Base-by-base conservation (phyloP, 2,329 filamentous ascomycete genomes). In the Microascus cirrosus region DNA sequence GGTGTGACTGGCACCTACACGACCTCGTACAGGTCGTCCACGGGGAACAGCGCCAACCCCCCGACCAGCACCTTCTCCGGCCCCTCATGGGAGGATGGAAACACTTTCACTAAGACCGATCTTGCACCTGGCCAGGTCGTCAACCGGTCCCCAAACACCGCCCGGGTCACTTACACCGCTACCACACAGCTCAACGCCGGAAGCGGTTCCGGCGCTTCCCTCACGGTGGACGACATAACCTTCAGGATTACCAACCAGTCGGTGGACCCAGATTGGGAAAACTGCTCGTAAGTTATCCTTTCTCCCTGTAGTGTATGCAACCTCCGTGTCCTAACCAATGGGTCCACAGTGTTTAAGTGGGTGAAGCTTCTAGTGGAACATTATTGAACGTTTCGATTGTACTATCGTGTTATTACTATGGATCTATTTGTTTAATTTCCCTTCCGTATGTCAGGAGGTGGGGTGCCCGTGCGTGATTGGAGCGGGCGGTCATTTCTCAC, bases 201-300 rank as follows among this genome's bases (percentile, higher is more conserved):
- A 8, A 32, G 51, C 20, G 53, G 32, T 58, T 12, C 20, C 15
- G 25, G 59, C 32, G 59, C 57, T 39, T 24, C 39, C 39, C 32
- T 54, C 35, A 36, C 54, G n/a, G 35, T 20, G 5, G 51, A 58
- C 28, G 56, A 54, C 20, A 35, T 58, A 4, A 54, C 56, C 11
- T 48, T 58, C 52, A n/a, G 12, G 7, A 48, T 58, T 51, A 58
- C 39, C 48, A 53, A 39, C 55, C 55, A 57, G 50, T 57, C 55
- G 2, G 22, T 42, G 28, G 53, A 57, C 28, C 24, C 28, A 18
- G 36, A 52, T 48, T 57, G 55, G 55, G 48, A 52, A 48, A 57
- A 42, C 48, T 57, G 55, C 48, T 28, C 34, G 45, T 57, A 52
- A 25, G 55, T 42, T 50, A 20, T 24, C 20, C 12, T 12, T 8